These are phyloP conservation scores for Starmerella roubikii DNA, from an alignment of 805 yeast genomes.

Conservation along the genomic window DNA sequence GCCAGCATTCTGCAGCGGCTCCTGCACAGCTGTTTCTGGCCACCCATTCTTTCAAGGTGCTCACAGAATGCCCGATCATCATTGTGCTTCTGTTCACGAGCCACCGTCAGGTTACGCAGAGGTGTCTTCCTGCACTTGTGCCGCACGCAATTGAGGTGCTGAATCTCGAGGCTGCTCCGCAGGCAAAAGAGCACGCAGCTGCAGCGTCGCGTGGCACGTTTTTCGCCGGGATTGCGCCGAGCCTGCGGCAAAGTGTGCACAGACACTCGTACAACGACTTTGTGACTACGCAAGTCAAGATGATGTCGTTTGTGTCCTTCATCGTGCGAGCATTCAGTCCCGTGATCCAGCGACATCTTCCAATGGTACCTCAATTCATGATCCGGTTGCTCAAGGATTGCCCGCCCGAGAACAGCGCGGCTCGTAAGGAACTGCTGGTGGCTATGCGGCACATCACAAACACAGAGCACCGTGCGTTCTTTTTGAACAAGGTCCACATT, in stretches of 20 bases:
- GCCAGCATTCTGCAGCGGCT: not conserved
- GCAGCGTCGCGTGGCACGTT: constrained; percentile 42
- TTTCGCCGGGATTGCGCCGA: constrained; percentile 60
- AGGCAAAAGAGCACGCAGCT: constrained; percentile 50
- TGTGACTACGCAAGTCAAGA: constrained; percentile 85
- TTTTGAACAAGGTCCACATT: constrained; percentile 72
- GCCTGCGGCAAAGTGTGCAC: constrained; percentile 39
- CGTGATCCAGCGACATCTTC: constrained; percentile 42
- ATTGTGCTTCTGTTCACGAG: constrained; percentile 86
- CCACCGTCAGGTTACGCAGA: constrained; percentile 58
- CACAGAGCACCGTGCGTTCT: constrained; percentile 70
- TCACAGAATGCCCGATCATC: constrained; percentile 94
- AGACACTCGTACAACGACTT: constrained; percentile 77
- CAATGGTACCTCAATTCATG: constrained; percentile 72
- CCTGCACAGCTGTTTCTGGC: constrained; percentile 37
- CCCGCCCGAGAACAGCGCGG: constrained; percentile 82
- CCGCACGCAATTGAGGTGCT: constrained; percentile 70
- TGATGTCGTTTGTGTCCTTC: constrained; percentile 88
- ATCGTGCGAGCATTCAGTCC: constrained; percentile 74
- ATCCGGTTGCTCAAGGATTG: constrained; percentile 83
- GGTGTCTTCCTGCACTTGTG: constrained; percentile 60
- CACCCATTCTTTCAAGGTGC: constrained; percentile 71
- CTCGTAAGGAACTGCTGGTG: constrained; percentile 82
- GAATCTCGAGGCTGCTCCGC: constrained; percentile 69
- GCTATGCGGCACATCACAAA: constrained; percentile 91